Evolutionary conservation across 352 stramenopile species (phyloP).

Genomic region (Aphanomyces cochlioides): DNA sequence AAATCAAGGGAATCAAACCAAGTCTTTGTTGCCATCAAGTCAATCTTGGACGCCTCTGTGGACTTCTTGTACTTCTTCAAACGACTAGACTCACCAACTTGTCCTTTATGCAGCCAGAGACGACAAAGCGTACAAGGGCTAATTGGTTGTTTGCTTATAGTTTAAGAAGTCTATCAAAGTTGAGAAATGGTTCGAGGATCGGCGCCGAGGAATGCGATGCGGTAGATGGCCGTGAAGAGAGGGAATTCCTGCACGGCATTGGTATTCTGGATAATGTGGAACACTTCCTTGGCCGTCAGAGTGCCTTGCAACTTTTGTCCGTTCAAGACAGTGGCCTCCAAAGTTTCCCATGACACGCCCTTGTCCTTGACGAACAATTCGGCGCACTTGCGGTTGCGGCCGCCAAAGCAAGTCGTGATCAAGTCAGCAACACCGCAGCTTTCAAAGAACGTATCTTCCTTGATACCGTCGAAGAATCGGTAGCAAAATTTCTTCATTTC

Average conservation of each 20-base stretch:
- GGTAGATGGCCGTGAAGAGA: constrained; percentile 89
- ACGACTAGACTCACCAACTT: no score
- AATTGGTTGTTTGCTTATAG: background rate
- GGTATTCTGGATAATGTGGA: constrained; percentile 84
- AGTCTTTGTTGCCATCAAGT: no score
- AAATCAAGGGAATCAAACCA: background rate
- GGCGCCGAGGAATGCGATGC: constrained; percentile 89
- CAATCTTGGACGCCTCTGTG: no score
- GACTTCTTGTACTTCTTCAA: no score
- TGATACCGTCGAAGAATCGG: constrained; percentile 92
- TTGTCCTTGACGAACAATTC: constrained; percentile 88
- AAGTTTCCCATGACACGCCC: constrained; percentile 76
- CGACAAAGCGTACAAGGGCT: background rate
- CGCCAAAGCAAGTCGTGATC: constrained; percentile 98
- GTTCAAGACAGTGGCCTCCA: constrained; percentile 94
- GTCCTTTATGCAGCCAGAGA: background rate
- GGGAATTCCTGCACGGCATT: constrained; percentile 85
- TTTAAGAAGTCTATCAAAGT: constrained; percentile 32
- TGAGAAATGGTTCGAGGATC: constrained; percentile 78
- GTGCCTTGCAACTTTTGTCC: constrained; percentile 98
- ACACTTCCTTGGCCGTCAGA: constrained; percentile 92
- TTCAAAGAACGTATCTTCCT: constrained; percentile 94
- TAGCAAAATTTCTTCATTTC: constrained; percentile 95
- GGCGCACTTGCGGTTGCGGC: constrained; percentile 95
- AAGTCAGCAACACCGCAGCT: constrained; percentile 96